phyloP scores from a whole-genome alignment of 1,284 basidiomycete genomes.

The Leccinum insigne region DNA sequence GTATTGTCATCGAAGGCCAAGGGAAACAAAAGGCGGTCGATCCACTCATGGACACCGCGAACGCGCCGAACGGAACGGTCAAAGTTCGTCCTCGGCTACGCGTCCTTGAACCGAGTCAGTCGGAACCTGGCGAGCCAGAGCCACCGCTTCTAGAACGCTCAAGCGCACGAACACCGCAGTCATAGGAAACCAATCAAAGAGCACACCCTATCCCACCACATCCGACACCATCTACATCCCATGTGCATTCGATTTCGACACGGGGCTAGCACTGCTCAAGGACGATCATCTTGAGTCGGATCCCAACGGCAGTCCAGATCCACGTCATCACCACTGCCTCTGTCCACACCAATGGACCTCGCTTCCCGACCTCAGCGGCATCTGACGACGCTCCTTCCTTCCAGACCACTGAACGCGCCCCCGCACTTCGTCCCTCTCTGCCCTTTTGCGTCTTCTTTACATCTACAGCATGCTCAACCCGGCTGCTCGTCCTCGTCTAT shows the following conservation, averaged over 20 bases:
- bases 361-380: conserved; percentile 30
- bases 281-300: conserved; percentile 44
- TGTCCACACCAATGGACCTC: conserved; percentile 6
- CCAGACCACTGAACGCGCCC: conserved; percentile 44
- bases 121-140: neutral
- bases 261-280: conserved; percentile 50
- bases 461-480: conserved; percentile 72
- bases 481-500: conserved; percentile 70
- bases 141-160: conserved; percentile 8
- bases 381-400: conserved; percentile 52
- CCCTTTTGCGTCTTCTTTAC: conserved; percentile 70
- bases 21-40: conserved; percentile 35
- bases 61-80: conserved; percentile 14
- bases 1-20: conserved; percentile 27
- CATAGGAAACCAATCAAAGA: conserved; percentile 49
- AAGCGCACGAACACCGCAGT: conserved; percentile 20
- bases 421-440: conserved; percentile 57
- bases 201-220: conserved; percentile 46
- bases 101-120: neutral
- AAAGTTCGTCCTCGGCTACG: conserved; percentile 11
- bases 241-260: conserved; percentile 53
- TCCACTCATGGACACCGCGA: conserved; percentile 34
- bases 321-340: conserved; percentile 19
- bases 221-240: conserved; percentile 48
- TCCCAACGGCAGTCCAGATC: conserved; percentile 23